A percentile compares a stretch with the other conserved stretches of the same genome.
Evolutionary conservation across 208 protist species (phyloP).

Genomic region (Blastocrithidia nonstop): DNA sequence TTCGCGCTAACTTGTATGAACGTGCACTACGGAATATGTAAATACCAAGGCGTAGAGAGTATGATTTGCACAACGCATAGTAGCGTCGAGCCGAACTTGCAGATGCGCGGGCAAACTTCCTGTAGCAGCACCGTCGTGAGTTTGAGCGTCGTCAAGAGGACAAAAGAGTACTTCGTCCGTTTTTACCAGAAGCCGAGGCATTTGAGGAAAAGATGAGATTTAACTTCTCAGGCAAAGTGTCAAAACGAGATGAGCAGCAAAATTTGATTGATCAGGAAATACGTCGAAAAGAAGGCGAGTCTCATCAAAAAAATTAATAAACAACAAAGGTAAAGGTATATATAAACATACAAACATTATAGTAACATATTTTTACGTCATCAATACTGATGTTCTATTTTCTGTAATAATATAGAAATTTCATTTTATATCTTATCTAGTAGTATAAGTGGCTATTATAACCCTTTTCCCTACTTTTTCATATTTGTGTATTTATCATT

Average conservation of each 20-base stretch:
- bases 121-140: conserved; percentile 63
- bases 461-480: too few relatives aligned
- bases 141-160: conserved; percentile 56
- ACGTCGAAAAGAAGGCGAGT: conserved; percentile 20
- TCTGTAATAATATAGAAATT: too few relatives aligned
- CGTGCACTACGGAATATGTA: conserved; percentile 45
- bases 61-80: conserved; percentile 32
- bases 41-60: conserved; percentile 43
- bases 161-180: conserved; percentile 32
- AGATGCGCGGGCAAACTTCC: conserved; percentile 39
- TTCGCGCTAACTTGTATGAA: conserved; percentile 57
- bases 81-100: conserved; percentile 30
- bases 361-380: too few relatives aligned
- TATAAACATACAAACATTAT: too few relatives aligned
- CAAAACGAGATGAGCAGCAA: conserved; percentile 69
- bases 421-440: too few relatives aligned
- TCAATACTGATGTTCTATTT: too few relatives aligned
- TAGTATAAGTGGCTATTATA: too few relatives aligned
- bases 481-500: too few relatives aligned
- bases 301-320: too few relatives aligned
- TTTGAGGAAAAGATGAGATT: conserved; percentile 36
- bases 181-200: conserved; percentile 29
- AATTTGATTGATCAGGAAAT: conserved; percentile 53
- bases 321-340: too few relatives aligned
- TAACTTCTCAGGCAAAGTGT: conserved; percentile 22